Conservation (phyloP, 192 early-diverging fungal species). For the Coemansia sp. region DNA sequence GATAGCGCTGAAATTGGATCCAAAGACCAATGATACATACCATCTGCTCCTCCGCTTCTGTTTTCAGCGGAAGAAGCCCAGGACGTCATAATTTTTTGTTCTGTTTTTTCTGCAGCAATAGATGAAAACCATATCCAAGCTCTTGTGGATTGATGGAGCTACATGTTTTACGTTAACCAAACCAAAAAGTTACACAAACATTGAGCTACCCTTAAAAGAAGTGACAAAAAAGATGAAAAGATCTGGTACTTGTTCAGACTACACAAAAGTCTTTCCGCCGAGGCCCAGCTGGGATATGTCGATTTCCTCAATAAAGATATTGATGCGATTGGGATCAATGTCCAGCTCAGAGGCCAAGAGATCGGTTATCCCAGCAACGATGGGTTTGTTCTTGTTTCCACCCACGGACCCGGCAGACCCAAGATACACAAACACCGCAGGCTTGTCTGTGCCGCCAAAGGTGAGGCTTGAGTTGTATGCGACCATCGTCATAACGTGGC, state of each 20-base stretch:
- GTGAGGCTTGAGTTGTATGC: constrained; percentile 19
- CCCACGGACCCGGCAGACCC: constrained; percentile 27
- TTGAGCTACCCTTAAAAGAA: too few species aligned
- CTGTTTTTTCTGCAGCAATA: too few species aligned
- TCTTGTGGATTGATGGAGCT: too few species aligned
- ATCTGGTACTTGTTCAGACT: not conserved
- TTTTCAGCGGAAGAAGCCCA: too few species aligned
- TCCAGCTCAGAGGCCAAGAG: constrained; percentile 19
- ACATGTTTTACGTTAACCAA: too few species aligned
- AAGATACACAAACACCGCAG: constrained; percentile 22
- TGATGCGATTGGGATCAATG: constrained; percentile 14
- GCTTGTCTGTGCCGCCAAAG: constrained; percentile 23
- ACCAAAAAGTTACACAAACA: too few species aligned
- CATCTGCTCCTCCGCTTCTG: too few species aligned
- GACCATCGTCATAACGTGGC: constrained; percentile 20
- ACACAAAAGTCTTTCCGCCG: constrained; percentile 17
- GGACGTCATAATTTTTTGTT: too few species aligned
- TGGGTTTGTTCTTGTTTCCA: constrained; percentile 14
- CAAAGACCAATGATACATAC: not conserved
- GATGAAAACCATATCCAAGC: too few species aligned
- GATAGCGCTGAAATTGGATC: not conserved
- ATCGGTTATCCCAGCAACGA: constrained; percentile 21
- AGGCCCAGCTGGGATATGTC: constrained; percentile 10
- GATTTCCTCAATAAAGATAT: constrained; percentile 23
- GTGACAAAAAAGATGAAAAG: not conserved